These are phyloP conservation scores for Diaporthe humulicola DNA, from an alignment of 2,329 filamentous ascomycete genomes.

Conservation along the genomic window DNA sequence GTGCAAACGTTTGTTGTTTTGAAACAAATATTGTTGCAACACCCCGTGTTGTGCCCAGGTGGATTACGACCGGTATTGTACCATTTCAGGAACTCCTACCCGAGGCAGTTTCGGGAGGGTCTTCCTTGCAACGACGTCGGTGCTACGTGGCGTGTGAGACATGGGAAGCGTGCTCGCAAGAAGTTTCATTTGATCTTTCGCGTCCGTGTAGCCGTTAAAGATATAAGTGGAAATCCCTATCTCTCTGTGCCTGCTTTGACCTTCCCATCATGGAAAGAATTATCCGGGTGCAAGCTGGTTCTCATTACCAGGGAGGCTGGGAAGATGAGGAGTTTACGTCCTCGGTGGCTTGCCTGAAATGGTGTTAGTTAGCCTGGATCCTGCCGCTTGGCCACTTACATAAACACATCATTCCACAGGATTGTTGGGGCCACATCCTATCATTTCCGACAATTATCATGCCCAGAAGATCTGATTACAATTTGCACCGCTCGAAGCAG, in stretches of 20 bases:
- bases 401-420: neutral
- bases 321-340: neutral
- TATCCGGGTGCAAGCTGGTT: fast-evolving
- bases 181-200: slow-evolving; percentile 15
- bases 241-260: neutral
- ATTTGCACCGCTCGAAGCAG: neutral
- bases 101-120: slow-evolving; percentile 1
- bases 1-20: slow-evolving; percentile 22
- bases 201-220: neutral
- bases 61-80: neutral
- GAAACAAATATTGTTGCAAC: slow-evolving; percentile 8
- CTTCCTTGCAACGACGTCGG: neutral
- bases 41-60: neutral
- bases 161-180: neutral
- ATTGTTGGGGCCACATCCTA: neutral
- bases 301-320: neutral
- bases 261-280: fast-evolving
- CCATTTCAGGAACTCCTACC: neutral
- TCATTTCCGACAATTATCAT: neutral
- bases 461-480: neutral
- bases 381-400: neutral
- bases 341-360: neutral
- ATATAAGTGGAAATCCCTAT: neutral
- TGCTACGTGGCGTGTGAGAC: slow-evolving; percentile 3
- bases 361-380: neutral